Percentiles rank a stretch among this genome's conserved stretches.
Evolutionary conservation across 352 stramenopile genomes (phyloP).

Genomic region (Pythium apleroticum): DNA sequence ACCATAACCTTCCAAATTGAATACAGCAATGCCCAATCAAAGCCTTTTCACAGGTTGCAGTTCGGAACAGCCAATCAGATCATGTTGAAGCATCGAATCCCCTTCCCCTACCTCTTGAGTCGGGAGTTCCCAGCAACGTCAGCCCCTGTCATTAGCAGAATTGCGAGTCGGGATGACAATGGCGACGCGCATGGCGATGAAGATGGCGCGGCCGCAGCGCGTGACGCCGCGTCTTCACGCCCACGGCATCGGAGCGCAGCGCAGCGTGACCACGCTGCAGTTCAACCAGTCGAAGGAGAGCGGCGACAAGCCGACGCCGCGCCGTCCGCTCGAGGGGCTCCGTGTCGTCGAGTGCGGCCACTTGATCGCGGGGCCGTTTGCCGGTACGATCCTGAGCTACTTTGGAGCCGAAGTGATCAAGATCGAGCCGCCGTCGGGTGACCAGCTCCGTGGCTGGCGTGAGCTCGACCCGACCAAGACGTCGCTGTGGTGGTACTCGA

Average conservation of each 20-base stretch:
- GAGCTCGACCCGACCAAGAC: conserved; percentile 71
- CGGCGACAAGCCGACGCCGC: conserved; percentile 7
- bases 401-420: conserved; percentile 92
- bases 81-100: conserved; percentile 16
- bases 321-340: conserved; percentile 64
- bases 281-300: conserved; percentile 5
- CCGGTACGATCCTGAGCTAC: conserved; percentile 84
- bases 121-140: background rate
- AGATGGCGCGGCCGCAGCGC: background rate
- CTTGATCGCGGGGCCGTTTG: conserved; percentile 79
- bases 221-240: background rate
- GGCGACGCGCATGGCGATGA: conserved; percentile 2
- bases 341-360: conserved; percentile 81
- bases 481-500: conserved; percentile 88
- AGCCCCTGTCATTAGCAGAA: background rate
- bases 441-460: conserved; percentile 82
- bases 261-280: conserved; percentile 22
- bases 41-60: conserved; percentile 13
- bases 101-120: background rate
- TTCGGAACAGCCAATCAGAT: conserved; percentile 20
- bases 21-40: background rate
- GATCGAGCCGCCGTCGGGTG: conserved; percentile 81
- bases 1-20: background rate
- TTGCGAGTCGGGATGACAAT: background rate
- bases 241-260: background rate